A percentile compares a stretch with the other conserved stretches of the same genome.
Conservation (phyloP, 1,139 yeast species). For the Candida tunisiensis region DNA sequence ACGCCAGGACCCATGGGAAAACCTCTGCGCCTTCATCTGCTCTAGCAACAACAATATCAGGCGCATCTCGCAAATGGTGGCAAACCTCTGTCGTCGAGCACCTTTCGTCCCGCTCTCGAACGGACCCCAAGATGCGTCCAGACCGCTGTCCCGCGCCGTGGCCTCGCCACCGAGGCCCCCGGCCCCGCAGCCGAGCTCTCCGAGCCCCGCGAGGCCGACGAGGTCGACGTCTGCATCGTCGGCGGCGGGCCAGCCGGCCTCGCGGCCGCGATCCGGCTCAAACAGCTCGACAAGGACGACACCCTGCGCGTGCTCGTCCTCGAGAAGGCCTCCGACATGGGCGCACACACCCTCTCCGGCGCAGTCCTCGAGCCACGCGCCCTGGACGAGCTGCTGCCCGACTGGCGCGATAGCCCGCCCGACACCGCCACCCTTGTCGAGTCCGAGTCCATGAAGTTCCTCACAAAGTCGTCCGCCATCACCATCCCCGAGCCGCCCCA, state of each 20-base stretch:
- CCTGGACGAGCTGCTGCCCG: slow-evolving; percentile 68
- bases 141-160: neutral
- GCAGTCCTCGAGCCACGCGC: slow-evolving; percentile 89
- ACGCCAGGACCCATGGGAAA: slow-evolving; percentile 96
- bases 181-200: neutral
- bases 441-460: slow-evolving; percentile 52
- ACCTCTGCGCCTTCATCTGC: slow-evolving; percentile 76
- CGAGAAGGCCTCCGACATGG: slow-evolving; percentile 88
- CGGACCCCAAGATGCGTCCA: neutral
- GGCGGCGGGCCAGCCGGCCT: slow-evolving; percentile 98
- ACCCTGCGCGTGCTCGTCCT: slow-evolving; percentile 71
- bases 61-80: slow-evolving; percentile 88
- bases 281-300: slow-evolving; percentile 67
- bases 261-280: slow-evolving; percentile 79
- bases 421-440: slow-evolving; percentile 64
- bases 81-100: slow-evolving; percentile 47
- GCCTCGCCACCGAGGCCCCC: neutral
- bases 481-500: slow-evolving; percentile 92
- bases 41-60: slow-evolving; percentile 93
- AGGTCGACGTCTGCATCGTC: slow-evolving; percentile 85
- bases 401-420: slow-evolving; percentile 39
- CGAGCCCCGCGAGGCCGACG: slow-evolving; percentile 62
- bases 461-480: slow-evolving; percentile 38
- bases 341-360: slow-evolving; percentile 78
- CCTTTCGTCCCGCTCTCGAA: no score